Evolutionary conservation across 768 basidiomycete species (phyloP), one percentile per base, ranked within the genome.

Genomic region (Chalciporus piperatus): DNA sequence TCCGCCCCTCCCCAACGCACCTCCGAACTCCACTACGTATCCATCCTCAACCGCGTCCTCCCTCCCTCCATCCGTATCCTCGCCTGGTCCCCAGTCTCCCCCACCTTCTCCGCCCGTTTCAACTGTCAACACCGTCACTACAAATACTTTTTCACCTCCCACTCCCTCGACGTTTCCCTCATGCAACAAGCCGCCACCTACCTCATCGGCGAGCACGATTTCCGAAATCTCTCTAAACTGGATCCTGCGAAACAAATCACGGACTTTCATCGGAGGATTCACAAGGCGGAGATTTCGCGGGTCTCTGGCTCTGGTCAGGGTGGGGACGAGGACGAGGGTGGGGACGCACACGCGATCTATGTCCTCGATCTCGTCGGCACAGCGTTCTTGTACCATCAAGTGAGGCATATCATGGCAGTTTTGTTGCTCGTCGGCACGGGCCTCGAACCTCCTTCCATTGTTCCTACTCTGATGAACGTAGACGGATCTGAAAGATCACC

Each of bases 311-410:
- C 57, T 2, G 22, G 22, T 22, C 22, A 22, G 22, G 22, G 22
- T 2, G 22, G 22, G 6, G 27, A 9, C 3, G 13, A 11, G 3
- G 22, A 67, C 49, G 4, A 58, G 57, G 37, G 71, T 61, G 28
- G 73, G 81, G 64, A 59, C n/a, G n/a, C n/a, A n/a, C n/a, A n/a
- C n/a, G 49, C 52, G 1, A 6, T 69, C 27, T 83, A 83, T 58
- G 89, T 93, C 30, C 76, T 97, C 50, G 88, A 98, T 68, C 83
- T 98, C 35, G 72, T 87, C 20, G 95, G 95, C 0, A 84, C 77
- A 1, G 95, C 93, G 1, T 97, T 96, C 65, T 75, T 98, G 38
- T 98, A 94, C 70, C 92, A 98, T 70, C 95, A 97, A 74, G 95
- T 97, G 13, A 81, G 95, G 33, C 92, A 95, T 60, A 95, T 97